A percentile compares a stretch with the other conserved stretches of the same genome.
phyloP scores from a whole-genome alignment of 192 early-diverging fungal genomes.

The Phycomyces blakesleeanus region DNA sequence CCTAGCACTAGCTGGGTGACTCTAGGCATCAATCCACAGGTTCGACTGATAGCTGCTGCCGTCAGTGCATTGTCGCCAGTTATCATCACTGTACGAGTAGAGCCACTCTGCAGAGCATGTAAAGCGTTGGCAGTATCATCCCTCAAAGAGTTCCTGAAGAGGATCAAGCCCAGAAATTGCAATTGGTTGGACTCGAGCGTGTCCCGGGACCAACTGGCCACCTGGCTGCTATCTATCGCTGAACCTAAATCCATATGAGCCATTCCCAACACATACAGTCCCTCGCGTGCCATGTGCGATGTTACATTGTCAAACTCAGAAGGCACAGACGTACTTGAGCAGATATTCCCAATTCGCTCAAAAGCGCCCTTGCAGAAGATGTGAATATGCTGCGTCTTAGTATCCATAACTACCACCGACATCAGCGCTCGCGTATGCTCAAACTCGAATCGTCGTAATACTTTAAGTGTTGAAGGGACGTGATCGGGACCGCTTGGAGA shows the following conservation, averaged over 20 bases:
- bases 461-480: conserved; percentile 10
- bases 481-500: background rate
- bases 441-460: conserved; percentile 64
- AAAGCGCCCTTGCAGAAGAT: conserved; percentile 68
- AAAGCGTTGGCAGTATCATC: conserved; percentile 51
- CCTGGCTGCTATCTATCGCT: conserved; percentile 10
- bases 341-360: conserved; percentile 47
- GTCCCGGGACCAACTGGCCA: conserved; percentile 34
- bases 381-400: conserved; percentile 36
- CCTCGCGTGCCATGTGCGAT: conserved; percentile 41
- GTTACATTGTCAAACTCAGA: conserved; percentile 38
- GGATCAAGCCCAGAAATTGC: conserved; percentile 43
- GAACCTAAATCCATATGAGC: conserved; percentile 34
- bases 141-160: conserved; percentile 62
- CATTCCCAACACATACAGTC: conserved; percentile 59
- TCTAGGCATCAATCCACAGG: conserved; percentile 48
- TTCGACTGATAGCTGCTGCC: conserved; percentile 48
- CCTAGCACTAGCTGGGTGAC: conserved; percentile 21
- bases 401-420: conserved; percentile 52
- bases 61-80: conserved; percentile 64
- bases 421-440: conserved; percentile 63
- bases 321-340: conserved; percentile 33
- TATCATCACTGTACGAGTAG: conserved; percentile 59
- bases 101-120: conserved; percentile 45
- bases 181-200: conserved; percentile 40